These are phyloP conservation scores for Halophytophthora polymorphica DNA, from an alignment of 352 stramenopile genomes.

Conservation along the genomic window DNA sequence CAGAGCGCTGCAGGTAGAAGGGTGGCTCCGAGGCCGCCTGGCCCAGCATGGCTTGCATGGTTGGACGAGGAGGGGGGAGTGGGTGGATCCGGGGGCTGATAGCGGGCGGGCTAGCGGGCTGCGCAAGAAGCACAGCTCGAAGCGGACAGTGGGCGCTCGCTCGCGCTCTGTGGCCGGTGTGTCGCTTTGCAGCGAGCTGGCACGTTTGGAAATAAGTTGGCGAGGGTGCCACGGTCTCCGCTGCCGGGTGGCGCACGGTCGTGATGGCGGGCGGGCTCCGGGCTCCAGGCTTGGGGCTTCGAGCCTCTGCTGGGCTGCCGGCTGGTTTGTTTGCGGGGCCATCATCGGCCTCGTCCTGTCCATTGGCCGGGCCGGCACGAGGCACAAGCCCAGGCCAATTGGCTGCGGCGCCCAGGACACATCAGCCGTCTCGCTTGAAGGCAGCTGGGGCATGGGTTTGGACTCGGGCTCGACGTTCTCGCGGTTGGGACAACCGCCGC, in stretches of 20 bases:
- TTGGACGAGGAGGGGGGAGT: slow-evolving; percentile 11
- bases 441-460: too few relatives aligned
- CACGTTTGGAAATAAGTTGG: slow-evolving; percentile 31
- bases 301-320: slow-evolving; percentile 10
- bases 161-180: slow-evolving; percentile 28
- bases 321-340: slow-evolving; percentile 13
- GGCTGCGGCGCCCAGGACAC: too few relatives aligned
- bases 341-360: too few relatives aligned
- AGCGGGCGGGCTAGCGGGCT: slow-evolving; percentile 1
- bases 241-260: slow-evolving; percentile 9
- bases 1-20: slow-evolving; percentile 35
- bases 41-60: slow-evolving; percentile 37
- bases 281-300: slow-evolving; percentile 15
- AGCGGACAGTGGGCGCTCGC: slow-evolving; percentile 15
- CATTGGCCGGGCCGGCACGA: too few relatives aligned
- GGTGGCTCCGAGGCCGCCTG: slow-evolving; percentile 23
- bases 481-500: too few relatives aligned
- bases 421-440: too few relatives aligned
- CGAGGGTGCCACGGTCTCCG: too few relatives aligned
- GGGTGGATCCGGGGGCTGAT: neutral
- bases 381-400: too few relatives aligned
- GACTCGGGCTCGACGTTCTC: too few relatives aligned
- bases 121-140: slow-evolving; percentile 3
- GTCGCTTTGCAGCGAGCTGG: slow-evolving; percentile 26
- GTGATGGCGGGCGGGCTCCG: slow-evolving; percentile 6